Percentiles rank a stretch among this genome's conserved stretches.
These are phyloP conservation scores for Macrocystidia cucumis DNA, from an alignment of 1,284 basidiomycete genomes.

Conservation along the genomic window DNA sequence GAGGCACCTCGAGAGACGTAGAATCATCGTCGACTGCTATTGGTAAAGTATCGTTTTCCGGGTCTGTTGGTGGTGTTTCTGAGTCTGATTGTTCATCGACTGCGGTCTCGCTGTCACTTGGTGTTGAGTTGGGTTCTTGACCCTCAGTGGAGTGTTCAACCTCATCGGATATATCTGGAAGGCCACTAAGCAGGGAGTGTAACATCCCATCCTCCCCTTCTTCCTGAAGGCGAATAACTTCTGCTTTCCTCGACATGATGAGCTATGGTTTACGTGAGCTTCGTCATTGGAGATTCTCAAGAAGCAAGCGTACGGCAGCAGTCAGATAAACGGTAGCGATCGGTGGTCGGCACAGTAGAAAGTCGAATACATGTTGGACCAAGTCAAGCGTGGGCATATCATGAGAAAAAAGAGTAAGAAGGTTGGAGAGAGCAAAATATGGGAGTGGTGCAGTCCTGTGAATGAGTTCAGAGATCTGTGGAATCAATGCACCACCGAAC, in stretches of 20 bases:
- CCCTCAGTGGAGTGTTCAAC: slow-evolving; percentile 14
- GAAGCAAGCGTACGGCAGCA: slow-evolving; percentile 56
- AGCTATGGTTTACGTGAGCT: slow-evolving; percentile 33
- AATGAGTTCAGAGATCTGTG: slow-evolving; percentile 7
- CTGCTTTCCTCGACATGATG: slow-evolving; percentile 51
- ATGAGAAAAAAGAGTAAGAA: slow-evolving; percentile 88
- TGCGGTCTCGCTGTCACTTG: too few relatives aligned
- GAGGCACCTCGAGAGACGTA: too few relatives aligned
- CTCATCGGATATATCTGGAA: slow-evolving; percentile 58
- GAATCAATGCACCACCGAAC: slow-evolving; percentile 13
- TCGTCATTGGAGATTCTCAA: slow-evolving; percentile 1
- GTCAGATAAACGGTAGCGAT: slow-evolving; percentile 77
- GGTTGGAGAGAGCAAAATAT: slow-evolving; percentile 84
- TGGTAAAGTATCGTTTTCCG: too few relatives aligned
- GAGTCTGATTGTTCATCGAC: too few relatives aligned
- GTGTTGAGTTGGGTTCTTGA: too few relatives aligned
- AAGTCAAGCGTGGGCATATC: slow-evolving; percentile 80
- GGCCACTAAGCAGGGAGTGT: slow-evolving; percentile 70
- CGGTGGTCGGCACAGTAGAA: slow-evolving; percentile 76
- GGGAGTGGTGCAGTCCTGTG: slow-evolving; percentile 54
- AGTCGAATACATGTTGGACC: slow-evolving; percentile 88
- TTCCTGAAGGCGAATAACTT: slow-evolving; percentile 44
- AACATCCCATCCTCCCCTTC: slow-evolving; percentile 77
- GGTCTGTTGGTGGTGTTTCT: too few relatives aligned
- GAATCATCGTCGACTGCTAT: too few relatives aligned